Evolutionary conservation across 2,329 filamentous ascomycete genomes (phyloP).

Genomic region (Colletotrichum kahawae): DNA sequence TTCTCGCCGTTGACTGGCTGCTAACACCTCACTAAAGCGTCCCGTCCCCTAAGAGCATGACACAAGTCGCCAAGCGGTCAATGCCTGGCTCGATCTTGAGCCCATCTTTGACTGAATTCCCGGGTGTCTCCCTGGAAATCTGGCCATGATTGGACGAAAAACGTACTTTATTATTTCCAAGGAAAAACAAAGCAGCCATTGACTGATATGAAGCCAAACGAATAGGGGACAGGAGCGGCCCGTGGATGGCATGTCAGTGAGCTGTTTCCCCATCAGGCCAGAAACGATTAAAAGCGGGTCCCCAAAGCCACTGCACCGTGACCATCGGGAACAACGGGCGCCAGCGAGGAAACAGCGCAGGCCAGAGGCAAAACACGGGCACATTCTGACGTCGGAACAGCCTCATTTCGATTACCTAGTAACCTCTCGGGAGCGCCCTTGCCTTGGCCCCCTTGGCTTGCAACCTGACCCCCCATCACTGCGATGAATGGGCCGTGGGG

Average conservation of each 20-base stretch:
- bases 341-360: not conserved
- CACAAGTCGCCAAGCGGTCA: slow-evolving; percentile 3
- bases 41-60: not conserved
- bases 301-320: not conserved
- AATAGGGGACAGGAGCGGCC: not conserved
- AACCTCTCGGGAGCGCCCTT: not conserved
- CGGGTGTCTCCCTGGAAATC: not conserved
- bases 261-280: slow-evolving; percentile 15
- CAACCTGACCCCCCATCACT: not conserved
- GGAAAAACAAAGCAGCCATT: not conserved
- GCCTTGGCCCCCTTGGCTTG: not conserved
- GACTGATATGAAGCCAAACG: not conserved
- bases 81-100: slow-evolving; percentile 1
- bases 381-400: slow-evolving; percentile 12
- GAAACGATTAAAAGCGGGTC: not conserved
- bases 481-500: not conserved
- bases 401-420: not conserved
- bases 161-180: fast-evolving
- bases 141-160: not conserved
- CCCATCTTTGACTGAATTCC: not conserved
- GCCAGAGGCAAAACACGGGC: not conserved
- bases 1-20: not conserved
- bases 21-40: not conserved
- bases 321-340: not conserved
- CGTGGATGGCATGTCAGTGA: slow-evolving; percentile 5